A percentile compares a stretch with the other conserved stretches of the same genome.
Evolutionary conservation across 1,284 basidiomycete species (phyloP).

Genomic region (Trametes polyzona): DNA sequence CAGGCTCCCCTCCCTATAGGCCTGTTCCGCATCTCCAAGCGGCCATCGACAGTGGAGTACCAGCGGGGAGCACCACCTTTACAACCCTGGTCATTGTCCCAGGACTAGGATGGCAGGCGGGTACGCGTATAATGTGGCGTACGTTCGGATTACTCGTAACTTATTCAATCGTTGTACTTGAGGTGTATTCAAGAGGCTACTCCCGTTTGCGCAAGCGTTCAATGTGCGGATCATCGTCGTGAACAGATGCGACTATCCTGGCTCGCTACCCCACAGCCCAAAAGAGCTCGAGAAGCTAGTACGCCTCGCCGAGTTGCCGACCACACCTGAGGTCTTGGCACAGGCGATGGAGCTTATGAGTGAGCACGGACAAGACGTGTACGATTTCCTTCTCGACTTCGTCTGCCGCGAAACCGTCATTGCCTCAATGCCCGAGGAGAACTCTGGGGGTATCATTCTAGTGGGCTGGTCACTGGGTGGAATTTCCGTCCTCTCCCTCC

Average conservation of each 20-base stretch:
- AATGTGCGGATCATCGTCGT: constrained; percentile 2
- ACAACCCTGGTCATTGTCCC: constrained; percentile 86
- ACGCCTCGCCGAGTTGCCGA: neutral
- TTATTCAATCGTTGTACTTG: neutral
- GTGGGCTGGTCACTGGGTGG: constrained; percentile 32
- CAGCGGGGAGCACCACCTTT: constrained; percentile 64
- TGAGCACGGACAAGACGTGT: neutral
- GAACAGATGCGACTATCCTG: constrained; percentile 7
- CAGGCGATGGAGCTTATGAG: neutral
- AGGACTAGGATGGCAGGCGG: constrained; percentile 36
- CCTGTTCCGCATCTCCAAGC: too few relatives aligned
- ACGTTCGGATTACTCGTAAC: neutral
- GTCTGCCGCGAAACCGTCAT: constrained; percentile 66
- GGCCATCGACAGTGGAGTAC: too few relatives aligned
- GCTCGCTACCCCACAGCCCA: neutral
- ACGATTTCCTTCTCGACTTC: constrained; percentile 63
- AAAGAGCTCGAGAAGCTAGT: neutral
- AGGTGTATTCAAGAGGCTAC: neutral
- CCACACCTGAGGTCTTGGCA: neutral
- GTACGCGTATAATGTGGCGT: neutral
- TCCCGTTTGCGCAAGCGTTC: neutral
- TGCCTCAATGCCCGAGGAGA: constrained; percentile 57
- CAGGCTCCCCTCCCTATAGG: too few relatives aligned
- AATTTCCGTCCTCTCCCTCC: constrained; percentile 15
- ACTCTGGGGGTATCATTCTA: constrained; percentile 30